These are phyloP conservation scores for Amanita subjunquillea DNA, from an alignment of 768 basidiomycete genomes.

Conservation along the genomic window DNA sequence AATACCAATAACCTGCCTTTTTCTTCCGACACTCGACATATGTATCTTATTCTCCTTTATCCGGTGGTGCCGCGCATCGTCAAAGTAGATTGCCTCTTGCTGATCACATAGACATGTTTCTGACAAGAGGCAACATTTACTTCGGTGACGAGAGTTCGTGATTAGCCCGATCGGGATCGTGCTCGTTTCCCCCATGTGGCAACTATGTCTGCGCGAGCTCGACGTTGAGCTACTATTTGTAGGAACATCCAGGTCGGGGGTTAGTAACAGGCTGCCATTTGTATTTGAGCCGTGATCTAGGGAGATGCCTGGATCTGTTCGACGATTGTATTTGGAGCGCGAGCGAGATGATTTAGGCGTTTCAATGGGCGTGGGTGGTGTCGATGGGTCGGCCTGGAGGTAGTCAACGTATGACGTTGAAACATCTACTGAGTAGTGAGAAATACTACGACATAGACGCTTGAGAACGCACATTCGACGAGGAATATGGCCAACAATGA, in stretches of 20 bases:
- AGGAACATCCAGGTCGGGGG: not conserved
- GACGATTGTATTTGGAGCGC: not conserved
- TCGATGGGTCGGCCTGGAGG: constrained; percentile 54
- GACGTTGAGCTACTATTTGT: not conserved
- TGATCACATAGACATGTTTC: constrained; percentile 3
- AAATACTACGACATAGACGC: not conserved
- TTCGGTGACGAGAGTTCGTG: constrained; percentile 20
- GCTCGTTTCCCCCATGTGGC: not conserved
- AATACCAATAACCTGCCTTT: constrained; percentile 64
- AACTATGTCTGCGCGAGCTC: not conserved
- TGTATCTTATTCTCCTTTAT: constrained; percentile 10
- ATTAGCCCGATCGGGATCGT: constrained; percentile 17
- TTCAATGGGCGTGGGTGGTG: constrained; percentile 26
- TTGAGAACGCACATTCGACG: constrained; percentile 55
- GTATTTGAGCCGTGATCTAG: not conserved
- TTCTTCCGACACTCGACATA: constrained; percentile 32
- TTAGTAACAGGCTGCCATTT: not conserved
- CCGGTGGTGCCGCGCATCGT: constrained; percentile 10
- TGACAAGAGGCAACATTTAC: constrained; percentile 8
- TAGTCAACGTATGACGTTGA: constrained; percentile 70
- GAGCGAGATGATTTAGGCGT: constrained; percentile 12
- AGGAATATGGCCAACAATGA: constrained; percentile 68
- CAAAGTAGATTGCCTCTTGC: constrained; percentile 2
- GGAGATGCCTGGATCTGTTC: not conserved
- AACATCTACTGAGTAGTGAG: constrained; percentile 34